Base-by-base conservation (phyloP, 176 grass and related monocot species). In the Neostapfia colusana region DNA sequence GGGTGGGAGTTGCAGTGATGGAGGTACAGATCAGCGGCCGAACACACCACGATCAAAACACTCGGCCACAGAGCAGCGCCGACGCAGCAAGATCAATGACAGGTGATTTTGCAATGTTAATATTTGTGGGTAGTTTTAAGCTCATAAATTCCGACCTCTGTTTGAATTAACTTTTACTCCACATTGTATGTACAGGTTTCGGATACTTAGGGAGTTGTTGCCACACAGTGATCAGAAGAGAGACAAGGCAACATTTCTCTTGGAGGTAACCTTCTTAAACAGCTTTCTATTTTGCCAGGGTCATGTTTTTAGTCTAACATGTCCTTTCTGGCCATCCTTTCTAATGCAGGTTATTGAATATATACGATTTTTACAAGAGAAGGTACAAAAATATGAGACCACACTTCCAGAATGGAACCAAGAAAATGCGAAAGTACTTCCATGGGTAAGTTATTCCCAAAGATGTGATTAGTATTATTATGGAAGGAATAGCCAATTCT, bases 61-160 rank as follows among this genome's bases (percentile, higher is more conserved):
- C 75, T 99, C 96, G 0, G 92, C 96, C 26, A 95, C 92, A 1
- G 96, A 99, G 78, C 96, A 99, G 80, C 92, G 92, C 20, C 80
- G 96, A 40, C 93, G 96, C 72, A 95, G 92, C 81, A 99, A 99
- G 78, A 99, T 99, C 73, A 99, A 99, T 87, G 96, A 95, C 72
- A 95, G 96, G 96, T 89, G 56, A 77, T 49, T 81, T 20, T 79
- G 31, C 70, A 46, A 13, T 65, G 20, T 76, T 81, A 76, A 56
- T 23, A 65, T 46, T 77, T 42, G 10, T 23, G 28, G n/a, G 17
- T 28, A 66, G 28, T 56, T 66, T 10, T 72, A 44, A 40, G 28
- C 21, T 13, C 15, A 31, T 28, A 79, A 56, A 27, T 34, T 69
- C 3, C 44, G 3, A 31, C 14, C 21, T 48, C 10, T 23, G 49